Conservation (phyloP, 495 filamentous ascomycete species). For the Talaromyces trachyspermus region DNA sequence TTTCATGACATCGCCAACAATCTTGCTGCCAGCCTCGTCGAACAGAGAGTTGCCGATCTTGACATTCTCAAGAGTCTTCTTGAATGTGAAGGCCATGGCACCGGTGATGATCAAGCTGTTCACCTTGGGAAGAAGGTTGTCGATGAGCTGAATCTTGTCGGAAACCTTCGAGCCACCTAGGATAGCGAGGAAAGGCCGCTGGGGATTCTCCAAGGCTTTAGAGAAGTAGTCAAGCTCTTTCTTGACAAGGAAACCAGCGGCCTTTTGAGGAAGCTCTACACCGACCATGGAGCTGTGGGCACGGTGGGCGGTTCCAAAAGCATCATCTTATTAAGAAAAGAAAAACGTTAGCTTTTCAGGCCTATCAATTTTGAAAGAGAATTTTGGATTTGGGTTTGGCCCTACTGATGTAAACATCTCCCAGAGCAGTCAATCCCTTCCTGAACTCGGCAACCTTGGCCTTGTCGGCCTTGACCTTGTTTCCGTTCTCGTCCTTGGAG, state of each 20-base stretch:
- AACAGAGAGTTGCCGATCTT: slow-evolving; percentile 89
- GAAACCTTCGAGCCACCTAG: slow-evolving; percentile 97
- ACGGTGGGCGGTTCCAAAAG: slow-evolving; percentile 97
- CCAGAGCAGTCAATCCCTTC: slow-evolving; percentile 87
- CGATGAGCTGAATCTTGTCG: slow-evolving; percentile 99
- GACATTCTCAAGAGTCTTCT: slow-evolving; percentile 89
- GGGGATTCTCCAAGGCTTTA: slow-evolving; percentile 84
- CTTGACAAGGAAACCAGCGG: slow-evolving; percentile 97
- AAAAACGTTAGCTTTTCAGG: slow-evolving; percentile 13
- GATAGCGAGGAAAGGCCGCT: slow-evolving; percentile 97
- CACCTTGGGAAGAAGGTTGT: slow-evolving; percentile 96
- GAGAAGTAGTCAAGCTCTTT: slow-evolving; percentile 99
- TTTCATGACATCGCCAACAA: slow-evolving; percentile 81
- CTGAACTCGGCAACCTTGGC: slow-evolving; percentile 86
- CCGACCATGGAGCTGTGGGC: slow-evolving; percentile 99
- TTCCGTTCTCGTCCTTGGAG: slow-evolving; percentile 82
- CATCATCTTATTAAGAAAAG: slow-evolving; percentile 62
- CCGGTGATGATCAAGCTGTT: slow-evolving; percentile 95
- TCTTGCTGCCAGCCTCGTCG: slow-evolving; percentile 92
- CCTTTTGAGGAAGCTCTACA: slow-evolving; percentile 88
- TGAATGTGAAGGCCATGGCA: slow-evolving; percentile 99
- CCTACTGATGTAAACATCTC: slow-evolving; percentile 95
- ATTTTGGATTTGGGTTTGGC: slow-evolving; percentile 11
- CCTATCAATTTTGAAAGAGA: neutral
- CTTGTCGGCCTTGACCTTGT: slow-evolving; percentile 97